Base-by-base conservation (phyloP, 495 filamentous ascomycete species). In the Penicillium samsonianum region DNA sequence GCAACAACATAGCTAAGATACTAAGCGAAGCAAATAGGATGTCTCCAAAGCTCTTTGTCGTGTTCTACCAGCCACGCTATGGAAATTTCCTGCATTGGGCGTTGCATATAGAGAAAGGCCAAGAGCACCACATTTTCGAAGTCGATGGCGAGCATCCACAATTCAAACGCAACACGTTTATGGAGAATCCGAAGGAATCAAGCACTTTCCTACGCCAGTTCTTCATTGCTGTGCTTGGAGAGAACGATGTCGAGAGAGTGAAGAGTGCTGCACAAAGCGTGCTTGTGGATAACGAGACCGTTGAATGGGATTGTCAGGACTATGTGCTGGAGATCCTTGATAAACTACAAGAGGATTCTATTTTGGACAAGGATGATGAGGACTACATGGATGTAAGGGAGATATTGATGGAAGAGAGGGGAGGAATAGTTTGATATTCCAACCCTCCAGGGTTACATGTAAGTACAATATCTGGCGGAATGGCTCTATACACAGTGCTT, bases 271-370 rank as follows among this genome's bases (percentile, higher is more conserved):
- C 42, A 44, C 42, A 25, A 14, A 44, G 12, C 4, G 42, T 44
- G 20, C 22, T 22, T 25, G 42, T 44, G 22, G 42, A 44, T 12
- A 44, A 44, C 4, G 42, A 44, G 42, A 44, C 42, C 7, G 2
- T 44, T 44, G 42, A 44, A 10, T 44, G 42, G 42, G 42, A 44
- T n/a, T 44, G 42, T 25, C 42, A 44, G 20, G 42, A 44, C 26
- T 44, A 44, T n/a, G 42, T 44, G 11, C 22, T 44, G 22, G 42
- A 44, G 22, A 20, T 44, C 5, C 42, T 44, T 6, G 42, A 44
- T 14, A 16, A 16, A 44, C 12, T 26, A n/a, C 11, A 25, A 8
- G 42, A 44, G 12, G 22, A n/a, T 16, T 9, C 16, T 22, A 3
- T 44, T 9, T 44, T 44, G 12, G 42, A 44, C 17, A 23, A 23